A percentile compares a stretch with the other conserved stretches of the same genome.
These are phyloP conservation scores for Rhodotorula sphaerocarpa DNA, from an alignment of 768 basidiomycete genomes.

Conservation along the genomic window DNA sequence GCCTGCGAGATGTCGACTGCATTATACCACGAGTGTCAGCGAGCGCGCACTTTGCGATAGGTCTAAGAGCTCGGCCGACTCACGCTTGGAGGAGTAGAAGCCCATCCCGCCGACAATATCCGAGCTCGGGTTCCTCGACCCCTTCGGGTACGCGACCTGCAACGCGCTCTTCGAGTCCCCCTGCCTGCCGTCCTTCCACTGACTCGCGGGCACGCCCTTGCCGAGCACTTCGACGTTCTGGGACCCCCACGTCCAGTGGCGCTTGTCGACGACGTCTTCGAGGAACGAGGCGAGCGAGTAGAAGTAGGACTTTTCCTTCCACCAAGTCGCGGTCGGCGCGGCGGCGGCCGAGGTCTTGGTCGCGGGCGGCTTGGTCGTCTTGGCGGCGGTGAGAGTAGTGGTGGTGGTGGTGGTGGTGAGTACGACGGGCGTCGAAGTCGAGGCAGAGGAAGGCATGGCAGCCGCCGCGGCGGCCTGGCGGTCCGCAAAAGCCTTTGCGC, in stretches of 20 bases:
- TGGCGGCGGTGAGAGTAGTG: not conserved
- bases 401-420: not conserved
- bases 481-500: not conserved
- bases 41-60: not conserved
- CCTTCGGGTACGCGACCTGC: conserved; percentile 34
- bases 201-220: conserved; percentile 2
- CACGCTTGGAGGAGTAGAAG: conserved; percentile 34
- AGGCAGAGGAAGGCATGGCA: not conserved
- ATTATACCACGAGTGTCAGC: too few relatives aligned
- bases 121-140: conserved; percentile 27
- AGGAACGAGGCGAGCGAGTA: conserved; percentile 17
- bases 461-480: not conserved
- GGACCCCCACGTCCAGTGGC: conserved; percentile 24
- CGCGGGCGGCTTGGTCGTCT: not conserved
- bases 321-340: not conserved
- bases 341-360: not conserved
- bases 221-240: conserved; percentile 11
- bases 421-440: not conserved
- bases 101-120: conserved; percentile 35
- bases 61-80: too few relatives aligned
- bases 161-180: conserved; percentile 19
- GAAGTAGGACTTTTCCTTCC: conserved; percentile 11
- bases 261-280: conserved; percentile 13
- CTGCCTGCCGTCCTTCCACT: conserved; percentile 12
- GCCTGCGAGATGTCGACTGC: conserved; percentile 30